Percentiles rank a stretch among this genome's conserved stretches.
These are phyloP conservation scores for Uromyces viciae-fabae DNA, from an alignment of 1,284 basidiomycete genomes.

Conservation along the genomic window DNA sequence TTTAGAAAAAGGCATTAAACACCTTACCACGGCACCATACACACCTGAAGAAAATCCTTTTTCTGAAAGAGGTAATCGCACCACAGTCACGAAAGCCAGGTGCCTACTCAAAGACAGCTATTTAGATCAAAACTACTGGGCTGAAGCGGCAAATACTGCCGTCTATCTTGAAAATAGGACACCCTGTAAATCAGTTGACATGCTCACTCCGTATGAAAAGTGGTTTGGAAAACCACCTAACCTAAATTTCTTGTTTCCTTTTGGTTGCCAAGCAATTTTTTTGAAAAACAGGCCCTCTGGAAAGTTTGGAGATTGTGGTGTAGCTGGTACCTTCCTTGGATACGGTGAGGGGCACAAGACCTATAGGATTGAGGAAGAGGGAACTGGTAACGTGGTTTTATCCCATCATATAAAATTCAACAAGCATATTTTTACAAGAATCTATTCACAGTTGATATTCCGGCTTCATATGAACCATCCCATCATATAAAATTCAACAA, in stretches of 20 bases:
- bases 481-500: too few relatives aligned
- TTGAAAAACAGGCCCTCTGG: neutral
- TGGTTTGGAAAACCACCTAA: neutral
- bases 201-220: neutral
- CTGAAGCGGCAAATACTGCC: slow-evolving; percentile 1
- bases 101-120: too few relatives aligned
- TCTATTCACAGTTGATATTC: too few relatives aligned
- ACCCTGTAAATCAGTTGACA: neutral
- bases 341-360: neutral
- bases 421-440: too few relatives aligned
- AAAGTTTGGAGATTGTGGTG: neutral
- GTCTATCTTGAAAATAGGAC: neutral
- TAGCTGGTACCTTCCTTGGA: neutral
- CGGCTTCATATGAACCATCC: too few relatives aligned
- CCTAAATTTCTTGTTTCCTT: neutral
- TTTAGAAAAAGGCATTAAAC: neutral
- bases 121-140: too few relatives aligned
- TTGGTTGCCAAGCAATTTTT: neutral
- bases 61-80: too few relatives aligned
- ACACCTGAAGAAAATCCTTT: too few relatives aligned
- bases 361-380: neutral
- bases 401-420: too few relatives aligned
- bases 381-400: neutral
- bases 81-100: too few relatives aligned
- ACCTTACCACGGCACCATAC: slow-evolving; percentile 8